Evolutionary conservation across 345 rosid species (phyloP), one percentile per base, ranked within the genome.

Genomic region (Euphorbia peplus): DNA sequence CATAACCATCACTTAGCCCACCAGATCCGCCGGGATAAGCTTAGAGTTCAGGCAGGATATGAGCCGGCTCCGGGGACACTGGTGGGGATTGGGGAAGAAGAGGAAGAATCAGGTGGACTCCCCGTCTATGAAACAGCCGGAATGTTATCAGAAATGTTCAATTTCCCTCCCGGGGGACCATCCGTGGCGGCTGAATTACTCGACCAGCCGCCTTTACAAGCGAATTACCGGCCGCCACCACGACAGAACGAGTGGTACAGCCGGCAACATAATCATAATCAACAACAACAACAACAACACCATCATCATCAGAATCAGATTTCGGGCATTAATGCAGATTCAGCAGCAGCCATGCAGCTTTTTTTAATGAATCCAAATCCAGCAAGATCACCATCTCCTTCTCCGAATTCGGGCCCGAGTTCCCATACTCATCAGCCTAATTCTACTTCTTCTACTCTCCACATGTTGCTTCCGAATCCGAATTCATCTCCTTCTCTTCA

Each of bases 101-200:
- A 80, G 64, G 53, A 48, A 51, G 28, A 52, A 52, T 21, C 57
- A 9, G 57, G 57, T 52, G 57, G 57, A 8, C 57, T 52, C 8
- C 28, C 57, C 3, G 57, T 19, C 24, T 89, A 93, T 30, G 92
- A 88, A 76, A 78, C 86, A 1, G 86, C 89, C 67, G 97, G 97
- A 22, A 95, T 95, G 91, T 75, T 91, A 76, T 95, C 99, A 2
- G 97, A 95, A 74, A 95, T 89, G 97, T 95, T 95, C 83, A 89
- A 82, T 83, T 91, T 88, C 64, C 80, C 91, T 25, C 47, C 90
- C 4, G 82, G 81, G 8, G 81, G 76, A 4, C 75, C 82, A 7
- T 74, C 77, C 8, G 75, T 86, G 7, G 66, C 84, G 19, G 60
- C 65, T n/a, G 80, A 72, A 51, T 63, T 80, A 52, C 35, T 75